A percentile compares a stretch with the other conserved stretches of the same genome.
These are phyloP conservation scores for Chalciporus piperatus DNA, from an alignment of 768 basidiomycete genomes.

Conservation along the genomic window DNA sequence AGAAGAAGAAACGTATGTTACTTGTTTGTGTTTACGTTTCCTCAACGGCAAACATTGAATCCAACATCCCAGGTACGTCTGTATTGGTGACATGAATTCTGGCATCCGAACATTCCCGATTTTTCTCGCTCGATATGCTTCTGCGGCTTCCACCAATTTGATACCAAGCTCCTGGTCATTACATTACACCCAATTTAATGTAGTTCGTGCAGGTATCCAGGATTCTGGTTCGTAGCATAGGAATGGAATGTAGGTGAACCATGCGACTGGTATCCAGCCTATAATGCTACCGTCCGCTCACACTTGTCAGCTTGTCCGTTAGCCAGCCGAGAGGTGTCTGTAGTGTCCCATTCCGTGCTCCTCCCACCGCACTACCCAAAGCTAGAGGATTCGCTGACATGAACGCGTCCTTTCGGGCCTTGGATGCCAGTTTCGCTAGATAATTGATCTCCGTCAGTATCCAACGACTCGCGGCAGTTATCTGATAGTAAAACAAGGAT, in stretches of 20 bases:
- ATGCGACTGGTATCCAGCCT: neutral
- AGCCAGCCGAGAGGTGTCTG: slow-evolving; percentile 80
- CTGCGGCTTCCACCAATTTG: neutral
- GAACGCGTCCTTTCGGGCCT: slow-evolving; percentile 75
- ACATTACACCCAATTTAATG: neutral
- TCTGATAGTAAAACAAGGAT: slow-evolving; percentile 1
- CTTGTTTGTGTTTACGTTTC: neutral
- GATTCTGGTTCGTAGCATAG: neutral
- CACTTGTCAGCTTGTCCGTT: slow-evolving; percentile 69
- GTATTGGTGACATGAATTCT: slow-evolving; percentile 19
- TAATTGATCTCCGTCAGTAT: slow-evolving; percentile 10
- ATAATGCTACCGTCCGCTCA: slow-evolving; percentile 42
- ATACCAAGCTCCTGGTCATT: neutral
- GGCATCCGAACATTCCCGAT: neutral
- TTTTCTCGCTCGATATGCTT: neutral
- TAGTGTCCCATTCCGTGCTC: slow-evolving; percentile 57
- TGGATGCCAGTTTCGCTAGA: slow-evolving; percentile 67
- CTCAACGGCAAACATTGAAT: slow-evolving; percentile 4
- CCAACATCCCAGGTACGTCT: slow-evolving; percentile 21
- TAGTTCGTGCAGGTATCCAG: neutral
- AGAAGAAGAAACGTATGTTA: slow-evolving; percentile 72
- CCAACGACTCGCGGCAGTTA: neutral
- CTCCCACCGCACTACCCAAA: slow-evolving; percentile 57
- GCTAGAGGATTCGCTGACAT: slow-evolving; percentile 81
- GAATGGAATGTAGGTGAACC: too few species aligned